Conservation (phyloP, 306 rosid genomes). For the Leucaena leucocephala region DNA sequence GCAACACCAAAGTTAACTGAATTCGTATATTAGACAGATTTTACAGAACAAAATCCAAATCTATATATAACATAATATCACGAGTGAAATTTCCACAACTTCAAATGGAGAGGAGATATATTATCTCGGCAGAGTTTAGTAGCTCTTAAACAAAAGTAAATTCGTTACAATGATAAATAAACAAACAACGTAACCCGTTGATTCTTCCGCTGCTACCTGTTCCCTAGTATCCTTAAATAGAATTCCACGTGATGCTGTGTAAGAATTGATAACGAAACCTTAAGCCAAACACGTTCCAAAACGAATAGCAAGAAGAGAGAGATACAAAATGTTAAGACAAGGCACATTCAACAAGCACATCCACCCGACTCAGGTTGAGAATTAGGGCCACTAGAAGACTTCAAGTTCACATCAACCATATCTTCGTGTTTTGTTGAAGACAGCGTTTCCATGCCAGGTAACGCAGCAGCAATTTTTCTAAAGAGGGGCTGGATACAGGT, state of each 20-base stretch:
- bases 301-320: constrained; percentile 36
- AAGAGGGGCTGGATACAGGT: constrained; percentile 46
- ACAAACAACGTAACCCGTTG: constrained; percentile 21
- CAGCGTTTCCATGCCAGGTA: constrained; percentile 56
- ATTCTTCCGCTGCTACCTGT: constrained; percentile 10
- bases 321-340: constrained; percentile 27
- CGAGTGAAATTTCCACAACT: neutral
- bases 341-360: constrained; percentile 47
- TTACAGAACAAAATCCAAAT: neutral
- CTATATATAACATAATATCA: neutral
- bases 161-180: constrained; percentile 22
- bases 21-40: neutral
- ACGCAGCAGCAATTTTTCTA: constrained; percentile 56
- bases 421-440: constrained; percentile 55
- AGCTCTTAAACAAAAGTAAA: constrained; percentile 25
- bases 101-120: neutral
- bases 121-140: constrained; percentile 8
- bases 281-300: constrained; percentile 33
- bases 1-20: neutral
- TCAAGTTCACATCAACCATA: constrained; percentile 56
- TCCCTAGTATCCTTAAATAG: neutral
- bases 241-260: constrained; percentile 12
- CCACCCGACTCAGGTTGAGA: constrained; percentile 46
- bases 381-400: constrained; percentile 38
- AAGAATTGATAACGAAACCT: constrained; percentile 33